A percentile compares a stretch with the other conserved stretches of the same genome.
Conservation (phyloP, 228 moss, liverwort and hornwort genomes). For the Sphagnum magellanicum region DNA sequence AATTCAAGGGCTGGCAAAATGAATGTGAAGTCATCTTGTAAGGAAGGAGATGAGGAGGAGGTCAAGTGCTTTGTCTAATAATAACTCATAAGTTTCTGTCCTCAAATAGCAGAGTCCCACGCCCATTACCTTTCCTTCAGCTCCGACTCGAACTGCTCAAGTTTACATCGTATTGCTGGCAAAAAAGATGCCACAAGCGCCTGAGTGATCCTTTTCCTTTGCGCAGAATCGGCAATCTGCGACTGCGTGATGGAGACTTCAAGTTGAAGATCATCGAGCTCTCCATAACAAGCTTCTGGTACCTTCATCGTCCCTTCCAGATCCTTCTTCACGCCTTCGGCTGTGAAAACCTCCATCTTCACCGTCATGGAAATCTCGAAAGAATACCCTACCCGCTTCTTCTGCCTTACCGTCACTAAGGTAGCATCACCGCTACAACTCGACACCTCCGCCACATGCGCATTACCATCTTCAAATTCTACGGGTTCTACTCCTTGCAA, state of each 20-base stretch:
- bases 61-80: too few relatives aligned
- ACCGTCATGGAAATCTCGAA: constrained; percentile 85
- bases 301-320: constrained; percentile 75
- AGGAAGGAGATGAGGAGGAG: too few relatives aligned
- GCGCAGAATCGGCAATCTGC: constrained; percentile 37
- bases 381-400: constrained; percentile 80
- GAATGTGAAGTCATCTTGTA: too few relatives aligned
- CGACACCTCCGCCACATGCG: constrained; percentile 64
- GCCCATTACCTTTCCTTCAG: constrained; percentile 60
- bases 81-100: too few relatives aligned
- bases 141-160: constrained; percentile 79
- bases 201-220: constrained; percentile 38
- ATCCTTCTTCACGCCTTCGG: constrained; percentile 26
- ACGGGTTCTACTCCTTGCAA: constrained; percentile 42
- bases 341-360: constrained; percentile 8
- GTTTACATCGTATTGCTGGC: constrained; percentile 61
- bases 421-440: constrained; percentile 92
- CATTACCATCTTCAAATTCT: constrained; percentile 54
- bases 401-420: constrained; percentile 76
- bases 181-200: constrained; percentile 47
- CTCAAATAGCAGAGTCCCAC: too few relatives aligned
- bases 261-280: constrained; percentile 79
- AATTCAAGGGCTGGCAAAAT: too few relatives aligned
- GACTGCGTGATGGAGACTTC: constrained; percentile 49
- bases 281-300: constrained; percentile 76